Base-by-base conservation (phyloP, 2,329 filamentous ascomycete species). In the Teratosphaeria epicoccoides region DNA sequence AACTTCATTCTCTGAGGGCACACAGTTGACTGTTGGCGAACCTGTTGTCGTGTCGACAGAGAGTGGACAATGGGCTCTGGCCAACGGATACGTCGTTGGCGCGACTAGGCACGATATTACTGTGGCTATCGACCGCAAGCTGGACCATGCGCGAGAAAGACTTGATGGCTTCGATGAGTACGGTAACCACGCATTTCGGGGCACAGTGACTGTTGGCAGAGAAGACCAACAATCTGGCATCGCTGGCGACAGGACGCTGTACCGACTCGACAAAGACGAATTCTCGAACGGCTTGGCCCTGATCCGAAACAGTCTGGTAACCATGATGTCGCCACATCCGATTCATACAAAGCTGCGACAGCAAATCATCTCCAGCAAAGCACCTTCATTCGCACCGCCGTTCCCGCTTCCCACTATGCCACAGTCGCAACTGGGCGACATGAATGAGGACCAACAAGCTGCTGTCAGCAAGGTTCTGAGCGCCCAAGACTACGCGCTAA, bases 211-310 rank as follows among this genome's bases (percentile, higher is more conserved):
- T 58, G 83, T 94, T 24, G 77, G 75, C 11, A 75, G 75, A 4
- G 77, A 82, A 60, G 47, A 55, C 49, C 68, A 77, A 3, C 79
- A 79, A 3, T 17, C n/a, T 17, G 2, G 24, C 12, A 24, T 22
- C n/a, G 46, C 11, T 7, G 14, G 17, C 37, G 44, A 9, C 17
- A 24, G 25, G n/a, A 71, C 85, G 5, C 76, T 81, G 47, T 98
- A 95, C 62, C 85, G 93, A 23, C 75, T 98, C 3, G 93, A 98
- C 70, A 96, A 96, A 66, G 93, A 98, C 62, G 93, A 98, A 65
- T 98, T 98, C 69, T 95, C 88, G 70, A 97, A 95, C 62, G 93
- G 93, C 52, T 95, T 98, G 88, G 89, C 93, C 2, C 85, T 86
- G 25, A 87, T 95, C 45, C 83, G 93, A 49, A 96, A 95, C 70